phyloP scores from a whole-genome alignment of 805 yeast genomes.

The Naumovozyma baii region DNA sequence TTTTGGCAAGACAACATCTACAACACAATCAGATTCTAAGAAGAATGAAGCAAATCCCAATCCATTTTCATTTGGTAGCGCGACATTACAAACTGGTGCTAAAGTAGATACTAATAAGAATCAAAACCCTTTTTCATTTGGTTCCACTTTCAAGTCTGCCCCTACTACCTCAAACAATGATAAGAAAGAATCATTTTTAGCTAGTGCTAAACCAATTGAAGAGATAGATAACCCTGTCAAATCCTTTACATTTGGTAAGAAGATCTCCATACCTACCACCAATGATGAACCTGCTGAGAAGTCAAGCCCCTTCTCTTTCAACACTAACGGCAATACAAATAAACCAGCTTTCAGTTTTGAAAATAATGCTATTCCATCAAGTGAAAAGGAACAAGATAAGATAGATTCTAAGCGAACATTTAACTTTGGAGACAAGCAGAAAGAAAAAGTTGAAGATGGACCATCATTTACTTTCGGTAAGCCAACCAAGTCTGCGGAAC shows the following conservation, averaged over 20 bases:
- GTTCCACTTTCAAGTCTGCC: no score
- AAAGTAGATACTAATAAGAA: no score
- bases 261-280: no score
- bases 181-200: no score
- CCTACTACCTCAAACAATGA: no score
- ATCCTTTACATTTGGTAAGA: conserved; percentile 17
- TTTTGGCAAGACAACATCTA: not conserved
- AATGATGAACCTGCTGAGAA: conserved; percentile 1
- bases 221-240: no score
- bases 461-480: not conserved
- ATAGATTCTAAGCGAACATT: not conserved
- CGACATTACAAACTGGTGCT: not conserved
- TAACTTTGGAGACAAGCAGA: not conserved
- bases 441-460: not conserved
- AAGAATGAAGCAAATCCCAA: not conserved
- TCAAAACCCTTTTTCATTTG: no score
- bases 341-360: conserved; percentile 19
- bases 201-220: not conserved
- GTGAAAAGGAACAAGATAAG: not conserved
- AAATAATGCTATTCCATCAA: not conserved
- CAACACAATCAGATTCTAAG: not conserved
- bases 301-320: no score
- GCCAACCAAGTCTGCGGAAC: not conserved
- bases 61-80: conserved; percentile 1
- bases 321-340: conserved; percentile 1